A percentile compares a stretch with the other conserved stretches of the same genome.
phyloP scores from a whole-genome alignment of 2,329 filamentous ascomycete genomes.

The Teratosphaeria nubilosa region DNA sequence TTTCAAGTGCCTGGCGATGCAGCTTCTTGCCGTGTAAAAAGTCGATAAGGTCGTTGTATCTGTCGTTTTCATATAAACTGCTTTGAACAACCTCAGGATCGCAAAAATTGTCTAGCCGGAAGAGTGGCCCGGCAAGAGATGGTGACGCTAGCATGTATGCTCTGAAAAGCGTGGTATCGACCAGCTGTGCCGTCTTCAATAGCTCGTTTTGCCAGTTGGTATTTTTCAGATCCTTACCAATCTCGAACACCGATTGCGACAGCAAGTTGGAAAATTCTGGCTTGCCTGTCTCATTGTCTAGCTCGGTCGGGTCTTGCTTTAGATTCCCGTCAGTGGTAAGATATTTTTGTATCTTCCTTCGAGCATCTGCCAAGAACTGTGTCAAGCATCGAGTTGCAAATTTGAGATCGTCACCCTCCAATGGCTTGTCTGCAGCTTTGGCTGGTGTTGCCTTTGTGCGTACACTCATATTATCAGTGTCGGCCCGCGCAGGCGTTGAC shows the following conservation, averaged over 20 bases:
- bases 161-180: constrained; percentile 90
- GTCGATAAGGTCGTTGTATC: constrained; percentile 92
- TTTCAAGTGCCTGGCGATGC: constrained; percentile 73
- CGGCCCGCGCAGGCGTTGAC: constrained; percentile 37
- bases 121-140: constrained; percentile 74
- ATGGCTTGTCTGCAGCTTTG: constrained; percentile 44
- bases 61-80: constrained; percentile 74
- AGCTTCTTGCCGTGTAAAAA: constrained; percentile 94
- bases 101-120: constrained; percentile 94
- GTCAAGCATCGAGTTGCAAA: constrained; percentile 73
- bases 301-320: constrained; percentile 42
- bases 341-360: constrained; percentile 53
- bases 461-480: constrained; percentile 48
- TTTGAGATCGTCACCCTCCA: constrained; percentile 75
- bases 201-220: constrained; percentile 61
- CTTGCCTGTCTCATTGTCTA: constrained; percentile 31
- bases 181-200: constrained; percentile 65
- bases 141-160: constrained; percentile 90
- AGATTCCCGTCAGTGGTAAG: constrained; percentile 49
- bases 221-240: constrained; percentile 18
- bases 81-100: constrained; percentile 93
- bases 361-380: constrained; percentile 78
- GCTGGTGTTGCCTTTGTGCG: constrained; percentile 31
- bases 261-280: constrained; percentile 35
- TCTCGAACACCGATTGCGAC: constrained; percentile 17